phyloP scores from a whole-genome alignment of 1,139 yeast species.

The Wickerhamomyces sp. region DNA sequence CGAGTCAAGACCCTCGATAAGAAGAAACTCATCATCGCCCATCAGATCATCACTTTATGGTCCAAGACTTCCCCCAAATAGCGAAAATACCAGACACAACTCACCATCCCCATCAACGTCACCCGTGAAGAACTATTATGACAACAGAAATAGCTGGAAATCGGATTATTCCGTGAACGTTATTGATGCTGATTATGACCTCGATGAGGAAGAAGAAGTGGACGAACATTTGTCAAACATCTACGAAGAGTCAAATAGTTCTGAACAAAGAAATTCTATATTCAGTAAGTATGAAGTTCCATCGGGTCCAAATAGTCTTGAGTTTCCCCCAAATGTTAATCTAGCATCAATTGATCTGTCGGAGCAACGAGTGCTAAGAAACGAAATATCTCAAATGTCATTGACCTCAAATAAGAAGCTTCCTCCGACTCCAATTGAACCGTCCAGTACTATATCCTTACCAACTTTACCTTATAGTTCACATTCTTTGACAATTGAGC shows the following conservation, averaged over 20 bases:
- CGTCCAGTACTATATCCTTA: too few species aligned
- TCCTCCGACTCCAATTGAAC: conserved; percentile 12
- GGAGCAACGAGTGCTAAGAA: too few species aligned
- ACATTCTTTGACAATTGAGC: conserved; percentile 42
- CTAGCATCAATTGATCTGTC: too few species aligned
- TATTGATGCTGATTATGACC: conserved; percentile 22
- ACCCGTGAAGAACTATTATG: conserved; percentile 21
- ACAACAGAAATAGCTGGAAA: conserved; percentile 23
- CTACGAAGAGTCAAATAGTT: background rate
- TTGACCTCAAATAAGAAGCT: background rate
- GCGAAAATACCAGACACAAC: background rate
- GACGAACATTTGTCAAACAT: background rate
- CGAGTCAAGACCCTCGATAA: background rate
- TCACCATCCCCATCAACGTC: conserved; percentile 18
- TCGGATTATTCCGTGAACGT: conserved; percentile 20
- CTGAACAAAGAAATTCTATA: background rate
- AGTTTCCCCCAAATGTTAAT: too few species aligned
- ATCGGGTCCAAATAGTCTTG: too few species aligned
- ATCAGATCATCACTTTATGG: background rate
- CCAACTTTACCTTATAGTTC: conserved; percentile 57
- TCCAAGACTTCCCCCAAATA: conserved; percentile 3
- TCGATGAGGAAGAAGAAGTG: conserved; percentile 22
- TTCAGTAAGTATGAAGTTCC: background rate
- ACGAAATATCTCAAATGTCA: too few species aligned
- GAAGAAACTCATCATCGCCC: conserved; percentile 1